Evolutionary conservation across 2,329 filamentous ascomycete species (phyloP).

Genomic region (Monilinia fructicola): DNA sequence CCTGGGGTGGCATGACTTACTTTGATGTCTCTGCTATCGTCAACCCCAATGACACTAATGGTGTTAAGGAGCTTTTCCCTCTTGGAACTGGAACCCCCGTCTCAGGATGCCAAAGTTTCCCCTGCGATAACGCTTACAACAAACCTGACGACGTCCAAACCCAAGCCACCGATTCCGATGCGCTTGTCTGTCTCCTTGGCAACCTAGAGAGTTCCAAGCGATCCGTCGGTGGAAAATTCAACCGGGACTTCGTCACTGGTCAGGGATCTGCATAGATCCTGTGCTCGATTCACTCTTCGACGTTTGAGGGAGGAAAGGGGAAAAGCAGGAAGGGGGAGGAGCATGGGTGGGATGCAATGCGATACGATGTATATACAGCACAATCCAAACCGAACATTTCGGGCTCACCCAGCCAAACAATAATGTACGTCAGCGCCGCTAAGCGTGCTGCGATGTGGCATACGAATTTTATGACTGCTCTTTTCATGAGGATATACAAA

Average conservation of each 20-base stretch:
- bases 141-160: slow-evolving; percentile 56
- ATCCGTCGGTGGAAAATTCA: not conserved
- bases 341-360: not conserved
- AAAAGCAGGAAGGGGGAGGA: not conserved
- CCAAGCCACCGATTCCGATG: slow-evolving; percentile 49
- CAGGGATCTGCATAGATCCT: not conserved
- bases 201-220: slow-evolving; percentile 28
- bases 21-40: slow-evolving; percentile 61
- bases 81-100: slow-evolving; percentile 41
- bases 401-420: not conserved
- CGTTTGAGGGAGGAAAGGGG: not conserved
- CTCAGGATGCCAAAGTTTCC: slow-evolving; percentile 54
- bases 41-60: slow-evolving; percentile 49
- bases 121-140: slow-evolving; percentile 56
- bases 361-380: not conserved
- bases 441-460: slow-evolving; percentile 19
- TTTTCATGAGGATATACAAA: slow-evolving; percentile 16
- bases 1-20: slow-evolving; percentile 51
- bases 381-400: not conserved
- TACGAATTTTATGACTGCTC: slow-evolving; percentile 11
- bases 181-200: slow-evolving; percentile 48
- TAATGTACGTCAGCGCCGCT: slow-evolving; percentile 18
- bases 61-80: slow-evolving; percentile 57
- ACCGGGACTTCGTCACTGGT: slow-evolving; percentile 5
- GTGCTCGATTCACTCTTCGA: not conserved